A percentile compares a stretch with the other conserved stretches of the same genome.
phyloP scores from a whole-genome alignment of 2,329 filamentous ascomycete genomes.

The Verticillium nubilum region DNA sequence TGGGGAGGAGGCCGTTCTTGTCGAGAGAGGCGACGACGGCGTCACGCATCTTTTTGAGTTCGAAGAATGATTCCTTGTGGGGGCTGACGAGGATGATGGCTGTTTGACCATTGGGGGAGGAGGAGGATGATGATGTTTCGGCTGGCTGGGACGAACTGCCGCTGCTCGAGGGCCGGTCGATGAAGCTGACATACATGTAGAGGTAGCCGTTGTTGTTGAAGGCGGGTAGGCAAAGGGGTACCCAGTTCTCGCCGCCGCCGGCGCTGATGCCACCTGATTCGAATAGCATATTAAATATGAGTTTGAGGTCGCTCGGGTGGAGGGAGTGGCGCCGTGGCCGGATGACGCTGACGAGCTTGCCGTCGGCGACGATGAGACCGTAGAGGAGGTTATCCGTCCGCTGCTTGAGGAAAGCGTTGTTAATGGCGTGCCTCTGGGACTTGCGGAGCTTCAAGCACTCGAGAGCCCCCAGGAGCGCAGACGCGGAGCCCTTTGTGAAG shows the following conservation, averaged over 20 bases:
- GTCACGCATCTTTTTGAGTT: conserved; percentile 69
- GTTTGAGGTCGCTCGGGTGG: conserved; percentile 89
- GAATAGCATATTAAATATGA: conserved; percentile 99
- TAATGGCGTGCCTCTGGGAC: conserved; percentile 78
- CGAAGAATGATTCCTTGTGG: conserved; percentile 90
- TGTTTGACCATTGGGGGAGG: conserved; percentile 56
- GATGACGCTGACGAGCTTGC: conserved; percentile 89
- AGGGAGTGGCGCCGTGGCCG: conserved; percentile 91
- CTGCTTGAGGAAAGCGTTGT: conserved; percentile 77
- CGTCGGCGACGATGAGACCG: conserved; percentile 87
- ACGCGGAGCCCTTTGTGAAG: conserved; percentile 89
- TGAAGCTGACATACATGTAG: conserved; percentile 99
- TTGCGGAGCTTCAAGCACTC: conserved; percentile 93
- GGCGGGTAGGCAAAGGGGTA: conserved; percentile 88
- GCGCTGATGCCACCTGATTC: conserved; percentile 89
- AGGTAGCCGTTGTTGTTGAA: conserved; percentile 97
- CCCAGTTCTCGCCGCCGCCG: conserved; percentile 92
- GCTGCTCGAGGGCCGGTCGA: conserved; percentile 54
- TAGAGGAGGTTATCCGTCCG: conserved; percentile 79
- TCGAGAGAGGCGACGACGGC: conserved; percentile 63
- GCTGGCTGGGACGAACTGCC: conserved; percentile 27
- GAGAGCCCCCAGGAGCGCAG: conserved; percentile 79
- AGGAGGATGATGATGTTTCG: conserved; percentile 44
- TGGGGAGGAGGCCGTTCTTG: conserved; percentile 67
- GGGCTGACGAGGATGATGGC: conserved; percentile 89